Percentiles rank a stretch among this genome's conserved stretches.
These are phyloP conservation scores for Hansenula sp. DNA, from an alignment of 1,139 yeast species.

Conservation along the genomic window DNA sequence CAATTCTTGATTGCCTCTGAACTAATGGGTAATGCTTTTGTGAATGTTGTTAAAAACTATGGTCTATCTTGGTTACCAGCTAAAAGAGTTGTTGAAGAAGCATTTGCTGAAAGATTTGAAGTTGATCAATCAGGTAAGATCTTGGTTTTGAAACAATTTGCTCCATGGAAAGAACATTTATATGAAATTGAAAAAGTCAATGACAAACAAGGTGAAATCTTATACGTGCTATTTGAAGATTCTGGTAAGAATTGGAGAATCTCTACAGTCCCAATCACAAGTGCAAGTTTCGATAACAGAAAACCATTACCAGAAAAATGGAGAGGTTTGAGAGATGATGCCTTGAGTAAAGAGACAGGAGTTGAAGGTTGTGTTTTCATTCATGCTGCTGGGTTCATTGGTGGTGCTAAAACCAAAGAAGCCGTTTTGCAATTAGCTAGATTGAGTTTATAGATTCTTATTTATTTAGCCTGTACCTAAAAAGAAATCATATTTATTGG, in stretches of 20 bases:
- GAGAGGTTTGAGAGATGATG: slow-evolving; percentile 93
- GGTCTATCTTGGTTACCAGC: slow-evolving; percentile 95
- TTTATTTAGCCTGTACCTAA: neutral
- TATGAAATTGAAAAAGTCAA: slow-evolving; percentile 67
- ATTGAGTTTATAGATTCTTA: slow-evolving; percentile 33
- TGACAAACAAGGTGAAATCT: slow-evolving; percentile 46
- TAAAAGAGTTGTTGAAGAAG: slow-evolving; percentile 65
- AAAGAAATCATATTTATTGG: neutral
- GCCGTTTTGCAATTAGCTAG: slow-evolving; percentile 77
- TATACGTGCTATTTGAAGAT: slow-evolving; percentile 81
- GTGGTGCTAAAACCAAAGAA: slow-evolving; percentile 82
- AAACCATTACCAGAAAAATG: slow-evolving; percentile 83
- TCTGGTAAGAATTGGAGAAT: slow-evolving; percentile 77
- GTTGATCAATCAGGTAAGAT: slow-evolving; percentile 67
- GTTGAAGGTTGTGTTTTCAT: slow-evolving; percentile 84
- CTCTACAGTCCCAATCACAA: slow-evolving; percentile 77
- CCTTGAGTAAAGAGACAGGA: slow-evolving; percentile 65
- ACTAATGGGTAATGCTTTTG: slow-evolving; percentile 79
- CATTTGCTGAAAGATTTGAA: slow-evolving; percentile 51
- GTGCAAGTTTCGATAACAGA: slow-evolving; percentile 79
- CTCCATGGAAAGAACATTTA: slow-evolving; percentile 95
- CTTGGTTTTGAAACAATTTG: slow-evolving; percentile 63
- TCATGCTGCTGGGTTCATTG: slow-evolving; percentile 97
- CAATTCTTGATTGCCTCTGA: slow-evolving; percentile 69
- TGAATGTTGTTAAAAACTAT: slow-evolving; percentile 60